phyloP scores from a whole-genome alignment of 345 rosid species.

The Dovyalis caffra region DNA sequence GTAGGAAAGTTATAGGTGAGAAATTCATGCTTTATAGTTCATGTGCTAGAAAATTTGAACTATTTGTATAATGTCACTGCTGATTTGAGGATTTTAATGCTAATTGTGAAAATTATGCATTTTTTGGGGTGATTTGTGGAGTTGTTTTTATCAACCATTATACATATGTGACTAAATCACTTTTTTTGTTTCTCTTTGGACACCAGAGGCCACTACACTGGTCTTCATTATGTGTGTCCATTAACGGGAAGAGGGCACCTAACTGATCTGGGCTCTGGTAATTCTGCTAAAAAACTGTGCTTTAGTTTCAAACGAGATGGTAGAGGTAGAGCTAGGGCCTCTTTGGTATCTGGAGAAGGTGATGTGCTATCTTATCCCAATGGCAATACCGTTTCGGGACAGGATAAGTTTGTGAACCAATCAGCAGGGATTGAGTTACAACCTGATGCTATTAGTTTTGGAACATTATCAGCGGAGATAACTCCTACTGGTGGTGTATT shows the following conservation, averaged over 20 bases:
- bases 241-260: conserved; percentile 21
- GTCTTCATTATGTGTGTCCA: conserved; percentile 22
- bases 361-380: conserved; percentile 39
- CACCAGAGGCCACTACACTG: conserved; percentile 11
- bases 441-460: conserved; percentile 36
- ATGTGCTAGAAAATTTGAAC: neutral
- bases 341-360: conserved; percentile 53
- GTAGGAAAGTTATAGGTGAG: neutral
- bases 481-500: conserved; percentile 35
- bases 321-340: conserved; percentile 39
- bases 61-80: neutral
- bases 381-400: conserved; percentile 31
- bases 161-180: neutral
- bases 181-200: neutral
- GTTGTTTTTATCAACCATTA: neutral
- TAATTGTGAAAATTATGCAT: neutral
- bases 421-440: conserved; percentile 33
- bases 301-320: conserved; percentile 29
- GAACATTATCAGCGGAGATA: conserved; percentile 41
- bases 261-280: neutral
- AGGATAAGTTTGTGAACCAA: conserved; percentile 14
- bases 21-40: neutral
- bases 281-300: conserved; percentile 18
- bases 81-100: neutral
- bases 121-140: neutral